A percentile compares a stretch with the other conserved stretches of the same genome.
Evolutionary conservation across 148 eudicot genomes (phyloP).

Genomic region (Spergularia bocconei): DNA sequence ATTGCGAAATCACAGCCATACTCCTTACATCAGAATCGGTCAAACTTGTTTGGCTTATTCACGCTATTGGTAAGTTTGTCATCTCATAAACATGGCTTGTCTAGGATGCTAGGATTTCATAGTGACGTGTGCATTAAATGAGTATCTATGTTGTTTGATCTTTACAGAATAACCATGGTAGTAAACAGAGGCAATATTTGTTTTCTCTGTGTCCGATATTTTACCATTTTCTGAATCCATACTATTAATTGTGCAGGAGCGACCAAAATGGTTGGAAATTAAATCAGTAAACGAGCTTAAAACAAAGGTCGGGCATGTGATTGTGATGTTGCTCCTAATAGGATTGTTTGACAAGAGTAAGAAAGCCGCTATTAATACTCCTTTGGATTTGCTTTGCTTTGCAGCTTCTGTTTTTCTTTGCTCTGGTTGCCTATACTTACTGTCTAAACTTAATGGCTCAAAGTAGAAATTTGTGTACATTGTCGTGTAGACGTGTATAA

Average conservation of each 20-base stretch:
- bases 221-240: not conserved
- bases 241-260: slow-evolving; percentile 48
- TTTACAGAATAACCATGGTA: not conserved
- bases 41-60: slow-evolving; percentile 81
- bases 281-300: slow-evolving; percentile 82
- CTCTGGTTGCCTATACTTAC: slow-evolving; percentile 71
- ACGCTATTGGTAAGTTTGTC: slow-evolving; percentile 53
- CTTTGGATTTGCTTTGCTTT: slow-evolving; percentile 85
- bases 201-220: not conserved
- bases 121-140: not conserved
- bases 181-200: not conserved
- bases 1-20: slow-evolving; percentile 42
- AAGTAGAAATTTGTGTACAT: slow-evolving; percentile 13
- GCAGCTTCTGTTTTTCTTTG: slow-evolving; percentile 83
- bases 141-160: not conserved
- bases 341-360: slow-evolving; percentile 87
- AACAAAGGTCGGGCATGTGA: slow-evolving; percentile 93
- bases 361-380: slow-evolving; percentile 61
- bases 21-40: slow-evolving; percentile 39
- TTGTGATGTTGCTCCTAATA: slow-evolving; percentile 87
- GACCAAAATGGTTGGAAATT: slow-evolving; percentile 87
- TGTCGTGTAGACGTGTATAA: not conserved
- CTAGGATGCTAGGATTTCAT: not conserved
- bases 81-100: not conserved
- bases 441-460: slow-evolving; percentile 70